Conservation (phyloP, 2,329 filamentous ascomycete species). For the Trichoderma afroharzianum region DNA sequence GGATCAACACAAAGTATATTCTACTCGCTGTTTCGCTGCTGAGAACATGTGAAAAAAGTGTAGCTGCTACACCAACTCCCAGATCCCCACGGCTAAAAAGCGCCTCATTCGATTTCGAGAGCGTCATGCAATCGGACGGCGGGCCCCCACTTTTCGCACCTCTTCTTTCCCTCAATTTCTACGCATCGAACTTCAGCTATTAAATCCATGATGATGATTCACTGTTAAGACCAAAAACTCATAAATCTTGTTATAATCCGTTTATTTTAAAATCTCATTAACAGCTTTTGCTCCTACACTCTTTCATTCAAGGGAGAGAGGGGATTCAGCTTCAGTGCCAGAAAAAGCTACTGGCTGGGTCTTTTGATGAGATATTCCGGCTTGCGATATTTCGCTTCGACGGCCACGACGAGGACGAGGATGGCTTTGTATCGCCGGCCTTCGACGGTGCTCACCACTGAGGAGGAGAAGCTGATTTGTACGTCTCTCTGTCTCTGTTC, state of each 20-base stretch:
- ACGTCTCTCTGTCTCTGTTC: constrained; percentile 11
- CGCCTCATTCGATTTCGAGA: neutral
- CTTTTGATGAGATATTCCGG: constrained; percentile 24
- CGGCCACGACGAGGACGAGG: constrained; percentile 22
- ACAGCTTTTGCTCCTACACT: neutral
- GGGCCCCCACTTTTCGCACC: neutral
- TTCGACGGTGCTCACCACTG: constrained; percentile 16
- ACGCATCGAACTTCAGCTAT: neutral
- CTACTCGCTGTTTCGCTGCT: neutral
- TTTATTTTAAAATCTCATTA: neutral
- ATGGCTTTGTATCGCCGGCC: constrained; percentile 41
- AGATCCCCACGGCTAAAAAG: neutral
- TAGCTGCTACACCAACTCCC: neutral
- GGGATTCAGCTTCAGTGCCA: neutral
- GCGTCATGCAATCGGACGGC: neutral
- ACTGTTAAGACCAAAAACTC: neutral
- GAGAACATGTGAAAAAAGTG: accelerated
- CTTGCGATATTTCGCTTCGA: constrained; percentile 21
- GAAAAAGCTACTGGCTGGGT: neutral
- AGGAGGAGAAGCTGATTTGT: constrained; percentile 48
- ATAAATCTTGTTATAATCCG: neutral
- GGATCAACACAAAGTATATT: neutral
- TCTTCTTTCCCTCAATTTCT: neutral
- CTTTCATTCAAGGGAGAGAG: neutral
- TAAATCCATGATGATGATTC: neutral